A percentile compares a stretch with the other conserved stretches of the same genome.
phyloP scores from a whole-genome alignment of 179 eudicot genomes.

The Nepenthes alata region DNA sequence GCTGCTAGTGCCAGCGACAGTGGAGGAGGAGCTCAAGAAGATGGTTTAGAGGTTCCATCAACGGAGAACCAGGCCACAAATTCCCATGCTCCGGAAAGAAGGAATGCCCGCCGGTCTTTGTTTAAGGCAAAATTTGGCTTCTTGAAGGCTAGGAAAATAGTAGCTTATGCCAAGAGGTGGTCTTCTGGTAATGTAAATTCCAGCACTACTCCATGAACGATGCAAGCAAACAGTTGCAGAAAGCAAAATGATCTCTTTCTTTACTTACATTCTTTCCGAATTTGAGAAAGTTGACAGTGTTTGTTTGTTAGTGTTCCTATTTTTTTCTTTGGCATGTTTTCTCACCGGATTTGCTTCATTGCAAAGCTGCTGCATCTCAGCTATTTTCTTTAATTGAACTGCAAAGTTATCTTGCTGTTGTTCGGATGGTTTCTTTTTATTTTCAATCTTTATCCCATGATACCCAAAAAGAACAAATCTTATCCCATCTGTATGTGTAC shows the following conservation, averaged over 20 bases:
- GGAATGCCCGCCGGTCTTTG: slow-evolving; percentile 15
- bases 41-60: slow-evolving; percentile 12
- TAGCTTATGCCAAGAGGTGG: slow-evolving; percentile 14
- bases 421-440: too few relatives aligned
- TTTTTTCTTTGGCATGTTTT: too few relatives aligned
- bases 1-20: slow-evolving; percentile 40
- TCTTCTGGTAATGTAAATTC: not conserved
- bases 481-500: too few relatives aligned
- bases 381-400: too few relatives aligned
- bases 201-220: not conserved
- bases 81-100: slow-evolving; percentile 12
- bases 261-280: too few relatives aligned
- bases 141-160: slow-evolving; percentile 25
- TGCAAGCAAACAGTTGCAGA: not conserved
- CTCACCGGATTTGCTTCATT: too few relatives aligned
- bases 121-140: slow-evolving; percentile 23
- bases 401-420: too few relatives aligned
- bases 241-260: not conserved
- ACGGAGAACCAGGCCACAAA: slow-evolving; percentile 7
- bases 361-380: too few relatives aligned
- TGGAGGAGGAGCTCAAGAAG: slow-evolving; percentile 33
- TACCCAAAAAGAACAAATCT: too few relatives aligned
- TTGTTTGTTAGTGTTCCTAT: too few relatives aligned
- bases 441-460: too few relatives aligned
- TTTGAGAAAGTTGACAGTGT: too few relatives aligned